Base-by-base conservation (phyloP, 257 asterid genomes). In the Perilla frutescens region DNA sequence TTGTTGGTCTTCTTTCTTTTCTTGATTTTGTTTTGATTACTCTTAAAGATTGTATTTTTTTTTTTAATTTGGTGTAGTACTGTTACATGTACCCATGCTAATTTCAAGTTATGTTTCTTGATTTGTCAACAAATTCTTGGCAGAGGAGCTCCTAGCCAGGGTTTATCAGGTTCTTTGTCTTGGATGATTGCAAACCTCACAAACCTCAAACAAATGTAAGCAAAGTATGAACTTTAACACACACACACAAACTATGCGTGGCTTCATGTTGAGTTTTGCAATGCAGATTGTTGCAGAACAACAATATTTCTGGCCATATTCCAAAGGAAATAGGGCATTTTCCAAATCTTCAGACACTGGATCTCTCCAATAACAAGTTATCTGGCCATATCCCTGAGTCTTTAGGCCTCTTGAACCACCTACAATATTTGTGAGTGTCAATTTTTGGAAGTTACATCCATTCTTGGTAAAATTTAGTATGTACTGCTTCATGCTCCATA, bases 121-220 rank as follows among this genome's bases (percentile, higher is more conserved):
- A 63, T 66, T 47, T 54, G 14, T 68, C 7, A 51, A 34, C 49
- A 29, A 47, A 48, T 72, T 45, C 5, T 70, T 12, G 55, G 66
- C 91, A 94, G 99, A 15, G 97, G 94, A 81, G 98, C 96, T 77
- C 99, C 99, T 56, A 87, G 99, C 66, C 98, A 95, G 80, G 98
- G 96, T 64, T 81, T 95, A 84, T 91, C 97, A 56, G 99, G 99
- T 73, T 78, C 87, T 63, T 55, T 95, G 70, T 90, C 96, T 76
- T 87, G 96, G 87, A 74, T 75, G 83, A 77, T 88, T 66, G 90
- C 96, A 72, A 92, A 92, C 62, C 99, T 95, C 45, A 90, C 97
- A 71, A 95, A 92, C 81, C 97, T 95, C 74, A 95, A 90, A 77
- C 98, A 91, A 90, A 79, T 94, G 99, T 94, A 83, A 88, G 96